Conservation (phyloP, 345 rosid genomes). For the Camelina hispida region DNA sequence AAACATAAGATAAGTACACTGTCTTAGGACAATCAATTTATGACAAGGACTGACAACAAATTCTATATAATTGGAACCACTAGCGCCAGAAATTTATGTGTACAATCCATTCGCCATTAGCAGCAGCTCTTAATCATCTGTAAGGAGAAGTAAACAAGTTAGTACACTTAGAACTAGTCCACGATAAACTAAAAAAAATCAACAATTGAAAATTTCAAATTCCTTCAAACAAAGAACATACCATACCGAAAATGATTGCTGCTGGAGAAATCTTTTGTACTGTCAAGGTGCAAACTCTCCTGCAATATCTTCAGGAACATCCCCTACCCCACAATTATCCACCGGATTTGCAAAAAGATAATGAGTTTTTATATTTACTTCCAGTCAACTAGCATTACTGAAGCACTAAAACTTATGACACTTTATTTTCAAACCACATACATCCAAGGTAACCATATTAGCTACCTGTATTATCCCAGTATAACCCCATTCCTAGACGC, state of each 20-base stretch:
- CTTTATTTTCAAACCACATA: conserved; percentile 2
- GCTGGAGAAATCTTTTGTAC: conserved; percentile 52
- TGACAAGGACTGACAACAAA: conserved; percentile 41
- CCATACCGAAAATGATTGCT: conserved; percentile 59
- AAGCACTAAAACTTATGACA: conserved; percentile 15
- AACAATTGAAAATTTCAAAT: conserved; percentile 28
- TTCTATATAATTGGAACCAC: conserved; percentile 45
- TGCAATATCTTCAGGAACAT: conserved; percentile 84
- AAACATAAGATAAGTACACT: conserved; percentile 23
- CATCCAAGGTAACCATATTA: conserved; percentile 4
- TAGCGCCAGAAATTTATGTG: conserved; percentile 47
- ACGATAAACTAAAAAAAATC: conserved; percentile 26
- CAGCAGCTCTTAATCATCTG: conserved; percentile 61
- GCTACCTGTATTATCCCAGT: conserved; percentile 15
- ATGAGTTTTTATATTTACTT: conserved; percentile 27
- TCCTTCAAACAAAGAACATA: conserved; percentile 56
- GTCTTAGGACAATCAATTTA: conserved; percentile 18
- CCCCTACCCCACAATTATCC: conserved; percentile 68
- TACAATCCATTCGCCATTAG: conserved; percentile 52
- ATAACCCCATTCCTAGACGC: conserved; percentile 20
- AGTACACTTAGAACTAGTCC: conserved; percentile 42
- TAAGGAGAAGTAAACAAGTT: conserved; percentile 55
- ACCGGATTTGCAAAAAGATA: conserved; percentile 38
- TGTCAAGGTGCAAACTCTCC: conserved; percentile 64
- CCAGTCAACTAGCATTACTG: conserved; percentile 14